Conservation (phyloP, 2,329 filamentous ascomycete genomes). For the Penicillium freii region DNA sequence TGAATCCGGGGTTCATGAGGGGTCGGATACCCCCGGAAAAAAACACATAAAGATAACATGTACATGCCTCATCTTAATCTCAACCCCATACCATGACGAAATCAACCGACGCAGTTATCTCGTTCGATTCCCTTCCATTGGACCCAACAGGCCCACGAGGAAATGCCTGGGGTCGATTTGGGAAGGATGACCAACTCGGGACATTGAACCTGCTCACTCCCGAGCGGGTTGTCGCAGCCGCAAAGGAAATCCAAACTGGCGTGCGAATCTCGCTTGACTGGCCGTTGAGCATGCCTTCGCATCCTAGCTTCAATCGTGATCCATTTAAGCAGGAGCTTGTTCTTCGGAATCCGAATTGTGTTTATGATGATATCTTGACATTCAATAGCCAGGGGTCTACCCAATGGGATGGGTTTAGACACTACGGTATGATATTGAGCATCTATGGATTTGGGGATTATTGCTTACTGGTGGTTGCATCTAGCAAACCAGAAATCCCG, state of each 20-base stretch:
- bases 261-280: conserved; percentile 28
- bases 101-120: background rate
- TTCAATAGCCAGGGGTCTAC: conserved; percentile 27
- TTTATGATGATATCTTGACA: conserved; percentile 24
- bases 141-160: conserved; percentile 45
- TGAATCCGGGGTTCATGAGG: background rate
- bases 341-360: conserved; percentile 19
- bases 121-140: conserved; percentile 22
- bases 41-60: background rate
- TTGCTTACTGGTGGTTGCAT: background rate
- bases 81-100: background rate
- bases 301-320: conserved; percentile 25
- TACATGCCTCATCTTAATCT: background rate
- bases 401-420: conserved; percentile 29
- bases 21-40: background rate
- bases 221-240: conserved; percentile 41
- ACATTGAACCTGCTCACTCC: conserved; percentile 55
- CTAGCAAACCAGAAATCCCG: conserved; percentile 21
- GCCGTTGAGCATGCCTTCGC: conserved; percentile 24
- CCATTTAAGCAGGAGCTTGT: conserved; percentile 25
- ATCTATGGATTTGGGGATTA: too few relatives aligned
- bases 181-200: conserved; percentile 51
- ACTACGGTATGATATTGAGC: conserved; percentile 17
- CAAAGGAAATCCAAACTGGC: conserved; percentile 43
- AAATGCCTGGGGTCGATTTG: conserved; percentile 58